Conservation (phyloP, 2,329 filamentous ascomycete species). For the Verticillium albo-atrum region DNA sequence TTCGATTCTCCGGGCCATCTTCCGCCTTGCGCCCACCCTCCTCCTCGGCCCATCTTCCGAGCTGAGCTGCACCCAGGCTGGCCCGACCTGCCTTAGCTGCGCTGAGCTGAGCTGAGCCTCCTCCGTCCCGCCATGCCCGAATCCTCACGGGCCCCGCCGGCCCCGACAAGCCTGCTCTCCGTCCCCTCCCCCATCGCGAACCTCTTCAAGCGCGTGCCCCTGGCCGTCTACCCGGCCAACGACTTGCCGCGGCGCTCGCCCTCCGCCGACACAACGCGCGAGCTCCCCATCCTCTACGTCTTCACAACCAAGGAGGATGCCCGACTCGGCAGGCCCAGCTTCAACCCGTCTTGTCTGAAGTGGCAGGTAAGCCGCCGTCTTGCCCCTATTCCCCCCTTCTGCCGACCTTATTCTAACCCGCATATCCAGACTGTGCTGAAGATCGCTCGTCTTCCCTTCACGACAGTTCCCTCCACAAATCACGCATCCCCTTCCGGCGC, state of each 20-base stretch:
- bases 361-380: constrained; percentile 71
- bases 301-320: constrained; percentile 68
- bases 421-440: constrained; percentile 77
- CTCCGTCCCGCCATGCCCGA: constrained; percentile 10
- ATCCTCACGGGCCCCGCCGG: constrained; percentile 5
- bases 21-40: neutral
- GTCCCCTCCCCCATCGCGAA: constrained; percentile 73
- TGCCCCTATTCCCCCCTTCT: neutral
- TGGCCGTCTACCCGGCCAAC: constrained; percentile 71
- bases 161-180: constrained; percentile 37
- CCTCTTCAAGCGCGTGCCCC: constrained; percentile 81
- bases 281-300: constrained; percentile 62
- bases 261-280: constrained; percentile 20
- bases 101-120: neutral
- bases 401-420: constrained; percentile 6
- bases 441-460: constrained; percentile 66
- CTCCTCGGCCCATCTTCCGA: neutral
- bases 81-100: neutral
- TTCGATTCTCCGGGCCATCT: neutral
- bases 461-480: constrained; percentile 71
- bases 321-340: constrained; percentile 61
- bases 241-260: constrained; percentile 62
- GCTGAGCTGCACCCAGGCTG: neutral
- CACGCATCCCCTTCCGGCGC: constrained; percentile 86
- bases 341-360: constrained; percentile 89